Evolutionary conservation across 805 yeast genomes (phyloP).

Genomic region (Monosporozyma unispora): DNA sequence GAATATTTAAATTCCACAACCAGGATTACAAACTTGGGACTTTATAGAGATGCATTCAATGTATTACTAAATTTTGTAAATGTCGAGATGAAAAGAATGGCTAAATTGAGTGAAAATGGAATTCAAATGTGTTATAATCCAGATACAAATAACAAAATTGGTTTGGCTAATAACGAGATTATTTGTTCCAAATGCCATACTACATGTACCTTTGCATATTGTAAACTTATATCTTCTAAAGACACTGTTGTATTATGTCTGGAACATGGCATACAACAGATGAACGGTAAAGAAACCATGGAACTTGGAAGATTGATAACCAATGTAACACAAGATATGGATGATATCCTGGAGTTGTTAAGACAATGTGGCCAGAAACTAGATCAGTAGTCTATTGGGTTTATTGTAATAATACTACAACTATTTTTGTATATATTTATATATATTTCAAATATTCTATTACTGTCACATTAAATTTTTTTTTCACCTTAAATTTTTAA

Average conservation of each 20-base stretch:
- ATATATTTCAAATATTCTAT: background rate
- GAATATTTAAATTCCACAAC: background rate
- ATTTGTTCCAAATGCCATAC: conserved; percentile 31
- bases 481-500: background rate
- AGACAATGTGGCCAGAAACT: conserved; percentile 1
- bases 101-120: background rate
- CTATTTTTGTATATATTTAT: background rate
- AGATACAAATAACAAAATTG: background rate
- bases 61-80: conserved; percentile 12
- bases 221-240: background rate
- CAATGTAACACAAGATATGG: background rate
- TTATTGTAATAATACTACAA: no score
- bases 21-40: conserved; percentile 3
- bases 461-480: background rate
- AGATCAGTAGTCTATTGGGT: no score
- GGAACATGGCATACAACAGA: background rate
- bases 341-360: background rate
- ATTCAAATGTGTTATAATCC: background rate
- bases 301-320: background rate
- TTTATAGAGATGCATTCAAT: conserved; percentile 16
- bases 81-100: background rate
- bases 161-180: conserved; percentile 22
- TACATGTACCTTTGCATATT: conserved; percentile 31
- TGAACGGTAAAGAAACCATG: background rate
- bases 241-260: background rate